Evolutionary conservation across 1,284 basidiomycete species (phyloP), one percentile per base, ranked within the genome.

Genomic region (Boletus mariae): DNA sequence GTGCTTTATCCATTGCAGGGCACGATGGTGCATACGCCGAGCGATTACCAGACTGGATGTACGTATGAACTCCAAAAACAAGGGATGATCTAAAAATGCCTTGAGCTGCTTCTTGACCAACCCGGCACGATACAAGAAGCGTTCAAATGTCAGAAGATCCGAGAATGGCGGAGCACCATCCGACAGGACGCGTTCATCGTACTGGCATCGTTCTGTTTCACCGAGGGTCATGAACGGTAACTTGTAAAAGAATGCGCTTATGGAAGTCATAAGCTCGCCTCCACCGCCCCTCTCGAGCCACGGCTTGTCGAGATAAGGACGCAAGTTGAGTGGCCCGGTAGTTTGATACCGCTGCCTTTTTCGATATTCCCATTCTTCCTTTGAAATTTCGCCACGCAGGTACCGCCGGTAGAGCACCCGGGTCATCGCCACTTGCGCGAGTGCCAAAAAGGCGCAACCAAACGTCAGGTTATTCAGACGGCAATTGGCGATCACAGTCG

Each of bases 221-320:
- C 40, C 40, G 13, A 52, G 51, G 29, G 31, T 45, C 54, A 48
- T 55, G 45, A 28, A 45, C 13, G 51, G 52, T 10, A 47, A 28
- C 34, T 63, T 67, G 55, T 71, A 74, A 45, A 62, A 71, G 59
- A 74, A 80, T 51, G 74, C 75, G 23, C 74, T 69, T 38, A 84
- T 73, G 12, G 73, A 70, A 15, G 79, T 44, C 46, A 70, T 50
- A 20, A 20, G 20, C 20, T 20, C 20, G 20, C 20, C 20, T 2
- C 20, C 20, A 20, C 20, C 20, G 20, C 20, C 20, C 20, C 20
- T 20, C 20, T 20, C 20, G 20, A 20, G 20, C 20, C 20, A 20
- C 20, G 20, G 20, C 20, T 20, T 20, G 20, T 20, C 20, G 20
- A 20, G 20, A 20, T 20, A 20, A 20, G 20, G 20, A 20, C 20